phyloP scores from a whole-genome alignment of 306 rosid genomes.

The Dryas drummondii region DNA sequence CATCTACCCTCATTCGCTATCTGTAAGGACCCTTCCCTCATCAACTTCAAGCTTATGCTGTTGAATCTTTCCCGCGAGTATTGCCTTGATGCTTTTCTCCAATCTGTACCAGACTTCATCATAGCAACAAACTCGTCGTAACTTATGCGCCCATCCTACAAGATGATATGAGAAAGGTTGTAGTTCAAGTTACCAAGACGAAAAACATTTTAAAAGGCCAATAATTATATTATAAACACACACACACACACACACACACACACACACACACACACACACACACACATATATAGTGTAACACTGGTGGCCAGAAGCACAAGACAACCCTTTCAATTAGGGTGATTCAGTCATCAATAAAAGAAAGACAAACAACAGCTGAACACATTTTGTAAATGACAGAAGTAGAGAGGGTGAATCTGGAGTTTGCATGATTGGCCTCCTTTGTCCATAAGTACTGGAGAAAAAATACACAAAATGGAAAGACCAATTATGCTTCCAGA shows the following conservation, averaged over 20 bases:
- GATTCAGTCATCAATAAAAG: background rate
- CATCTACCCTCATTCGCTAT: constrained; percentile 45
- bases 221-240: background rate
- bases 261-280: background rate
- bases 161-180: constrained; percentile 6
- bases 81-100: constrained; percentile 86
- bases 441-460: no score
- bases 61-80: constrained; percentile 62
- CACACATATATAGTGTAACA: background rate
- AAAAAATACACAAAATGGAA: no score
- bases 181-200: background rate
- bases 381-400: background rate
- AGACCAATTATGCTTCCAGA: no score
- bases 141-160: constrained; percentile 87
- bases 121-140: constrained; percentile 79
- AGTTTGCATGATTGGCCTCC: background rate
- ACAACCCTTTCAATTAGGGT: background rate
- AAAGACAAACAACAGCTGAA: background rate
- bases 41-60: constrained; percentile 57
- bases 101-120: constrained; percentile 96
- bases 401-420: background rate
- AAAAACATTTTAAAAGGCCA: no score
- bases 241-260: background rate
- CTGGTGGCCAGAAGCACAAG: background rate
- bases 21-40: constrained; percentile 55